phyloP scores from a whole-genome alignment of 257 asterid species.

The Solanum chiquidenum region DNA sequence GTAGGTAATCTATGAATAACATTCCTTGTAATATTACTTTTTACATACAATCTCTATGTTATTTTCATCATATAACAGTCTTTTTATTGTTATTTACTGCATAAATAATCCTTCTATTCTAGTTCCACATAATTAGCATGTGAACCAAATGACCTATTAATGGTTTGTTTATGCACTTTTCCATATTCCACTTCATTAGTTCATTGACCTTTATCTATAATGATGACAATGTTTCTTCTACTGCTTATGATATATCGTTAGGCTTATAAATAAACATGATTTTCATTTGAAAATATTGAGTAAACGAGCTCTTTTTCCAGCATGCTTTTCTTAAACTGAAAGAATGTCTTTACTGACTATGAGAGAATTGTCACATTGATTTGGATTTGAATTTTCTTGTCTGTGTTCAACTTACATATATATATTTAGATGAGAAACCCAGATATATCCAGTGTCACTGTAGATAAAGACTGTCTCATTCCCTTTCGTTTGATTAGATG shows the following conservation, averaged over 20 bases:
- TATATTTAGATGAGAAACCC: neutral
- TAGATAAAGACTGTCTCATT: neutral
- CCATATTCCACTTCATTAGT: neutral
- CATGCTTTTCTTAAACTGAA: neutral
- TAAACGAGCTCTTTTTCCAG: neutral
- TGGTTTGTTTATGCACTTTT: neutral
- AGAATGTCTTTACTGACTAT: neutral
- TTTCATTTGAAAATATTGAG: neutral
- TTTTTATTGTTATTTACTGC: neutral
- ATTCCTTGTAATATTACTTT: neutral
- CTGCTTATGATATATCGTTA: neutral
- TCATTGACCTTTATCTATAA: neutral
- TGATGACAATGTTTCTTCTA: neutral
- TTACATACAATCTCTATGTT: neutral
- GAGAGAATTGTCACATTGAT: neutral
- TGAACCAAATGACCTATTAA: neutral
- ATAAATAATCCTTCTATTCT: neutral
- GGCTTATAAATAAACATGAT: neutral
- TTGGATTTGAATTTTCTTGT: neutral
- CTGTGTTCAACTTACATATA: neutral
- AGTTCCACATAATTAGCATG: neutral
- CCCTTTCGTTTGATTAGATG: neutral
- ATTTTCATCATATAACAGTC: neutral
- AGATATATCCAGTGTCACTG: neutral
- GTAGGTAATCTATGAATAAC: neutral